phyloP scores from a whole-genome alignment of 768 basidiomycete genomes.

The Pleurotus djamor region DNA sequence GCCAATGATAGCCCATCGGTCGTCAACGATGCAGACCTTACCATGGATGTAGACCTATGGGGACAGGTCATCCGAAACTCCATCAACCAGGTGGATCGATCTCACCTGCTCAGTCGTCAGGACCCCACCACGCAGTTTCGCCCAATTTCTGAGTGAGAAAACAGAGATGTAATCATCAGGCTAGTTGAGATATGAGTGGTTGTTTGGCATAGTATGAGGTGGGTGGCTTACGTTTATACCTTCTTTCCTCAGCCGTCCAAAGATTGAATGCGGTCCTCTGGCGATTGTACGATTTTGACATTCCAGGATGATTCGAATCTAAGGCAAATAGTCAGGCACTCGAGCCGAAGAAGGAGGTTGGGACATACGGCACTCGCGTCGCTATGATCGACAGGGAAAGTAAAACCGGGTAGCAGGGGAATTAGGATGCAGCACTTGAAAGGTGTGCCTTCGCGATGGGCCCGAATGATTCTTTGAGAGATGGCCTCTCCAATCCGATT shows the following conservation, averaged over 20 bases:
- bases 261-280: slow-evolving; percentile 91
- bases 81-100: slow-evolving; percentile 1
- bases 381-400: slow-evolving; percentile 87
- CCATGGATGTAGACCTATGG: slow-evolving; percentile 85
- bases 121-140: slow-evolving; percentile 77
- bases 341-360: not conserved
- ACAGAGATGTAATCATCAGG: slow-evolving; percentile 91
- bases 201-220: slow-evolving; percentile 1
- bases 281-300: slow-evolving; percentile 90
- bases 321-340: not conserved
- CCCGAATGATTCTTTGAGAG: slow-evolving; percentile 86
- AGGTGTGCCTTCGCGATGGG: slow-evolving; percentile 72
- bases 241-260: slow-evolving; percentile 77
- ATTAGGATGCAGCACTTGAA: slow-evolving; percentile 96
- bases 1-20: slow-evolving; percentile 90
- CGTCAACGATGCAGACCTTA: slow-evolving; percentile 90
- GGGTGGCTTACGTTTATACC: slow-evolving; percentile 73
- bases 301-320: slow-evolving; percentile 94
- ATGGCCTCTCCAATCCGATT: slow-evolving; percentile 95
- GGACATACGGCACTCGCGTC: slow-evolving; percentile 85
- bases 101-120: slow-evolving; percentile 86
- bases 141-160: slow-evolving; percentile 93
- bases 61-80: slow-evolving; percentile 10
- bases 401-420: slow-evolving; percentile 90
- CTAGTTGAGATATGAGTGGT: slow-evolving; percentile 34